Evolutionary conservation across 352 stramenopile genomes (phyloP).

Genomic region (Phytophthora syringae): DNA sequence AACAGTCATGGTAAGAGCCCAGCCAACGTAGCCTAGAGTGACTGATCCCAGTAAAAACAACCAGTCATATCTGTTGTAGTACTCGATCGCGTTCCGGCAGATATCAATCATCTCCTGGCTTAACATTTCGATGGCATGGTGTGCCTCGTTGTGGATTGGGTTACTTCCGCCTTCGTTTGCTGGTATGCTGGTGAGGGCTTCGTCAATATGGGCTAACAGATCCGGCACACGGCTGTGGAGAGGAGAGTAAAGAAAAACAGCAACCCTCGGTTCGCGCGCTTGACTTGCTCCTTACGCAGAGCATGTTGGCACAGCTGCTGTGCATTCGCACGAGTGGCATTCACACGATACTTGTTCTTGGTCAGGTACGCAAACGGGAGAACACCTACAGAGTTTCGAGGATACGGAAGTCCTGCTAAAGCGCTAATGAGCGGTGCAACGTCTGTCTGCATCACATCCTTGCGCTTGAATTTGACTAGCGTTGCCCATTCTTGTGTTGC

Average conservation of each 20-base stretch:
- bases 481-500: constrained; percentile 53
- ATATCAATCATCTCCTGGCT: constrained; percentile 72
- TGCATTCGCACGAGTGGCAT: constrained; percentile 74
- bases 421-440: constrained; percentile 72
- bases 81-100: constrained; percentile 66
- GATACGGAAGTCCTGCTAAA: constrained; percentile 71
- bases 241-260: constrained; percentile 56
- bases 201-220: constrained; percentile 35
- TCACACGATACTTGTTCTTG: constrained; percentile 59
- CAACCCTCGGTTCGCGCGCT: constrained; percentile 58
- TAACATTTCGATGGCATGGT: constrained; percentile 45
- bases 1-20: constrained; percentile 62
- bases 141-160: constrained; percentile 29
- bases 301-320: constrained; percentile 70
- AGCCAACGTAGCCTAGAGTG: constrained; percentile 71
- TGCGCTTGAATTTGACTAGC: constrained; percentile 54
- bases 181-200: constrained; percentile 20
- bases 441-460: constrained; percentile 86
- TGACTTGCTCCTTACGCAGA: constrained; percentile 62
- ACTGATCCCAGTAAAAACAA: constrained; percentile 73
- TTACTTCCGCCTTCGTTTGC: constrained; percentile 20
- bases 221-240: constrained; percentile 45
- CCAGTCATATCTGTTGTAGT: constrained; percentile 87
- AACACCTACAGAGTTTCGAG: constrained; percentile 81
- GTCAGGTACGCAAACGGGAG: constrained; percentile 75